These are phyloP conservation scores for Dryadomyces quercus-mongolicae DNA, from an alignment of 2,329 filamentous ascomycete genomes.

Conservation along the genomic window DNA sequence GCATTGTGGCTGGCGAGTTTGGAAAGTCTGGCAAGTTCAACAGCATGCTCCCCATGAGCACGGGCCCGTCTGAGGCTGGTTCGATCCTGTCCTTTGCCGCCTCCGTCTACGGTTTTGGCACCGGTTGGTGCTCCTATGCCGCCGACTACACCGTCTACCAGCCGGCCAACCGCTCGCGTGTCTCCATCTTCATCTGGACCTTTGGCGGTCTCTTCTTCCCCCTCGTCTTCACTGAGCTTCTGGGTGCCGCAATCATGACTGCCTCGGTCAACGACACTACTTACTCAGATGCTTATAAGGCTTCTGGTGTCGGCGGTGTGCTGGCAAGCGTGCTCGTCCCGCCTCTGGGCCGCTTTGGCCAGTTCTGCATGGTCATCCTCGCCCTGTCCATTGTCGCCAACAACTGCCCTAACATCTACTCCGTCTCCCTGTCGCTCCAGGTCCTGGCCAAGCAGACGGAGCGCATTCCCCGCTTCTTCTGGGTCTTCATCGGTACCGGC, in stretches of 20 bases:
- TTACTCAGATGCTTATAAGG: conserved; percentile 32
- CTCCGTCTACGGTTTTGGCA: conserved; percentile 55
- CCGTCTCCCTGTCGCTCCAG: conserved; percentile 30
- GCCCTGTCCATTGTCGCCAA: conserved; percentile 33
- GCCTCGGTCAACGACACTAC: conserved; percentile 42
- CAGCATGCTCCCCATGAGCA: conserved; percentile 31
- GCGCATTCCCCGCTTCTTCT: conserved; percentile 44
- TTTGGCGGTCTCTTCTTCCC: conserved; percentile 58
- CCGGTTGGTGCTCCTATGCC: conserved; percentile 51
- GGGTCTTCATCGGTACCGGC: conserved; percentile 43
- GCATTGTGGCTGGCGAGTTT: conserved; percentile 29
- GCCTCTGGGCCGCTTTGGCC: conserved; percentile 32
- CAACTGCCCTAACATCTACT: conserved; percentile 26
- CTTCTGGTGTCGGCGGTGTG: conserved; percentile 33
- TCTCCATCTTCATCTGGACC: conserved; percentile 56
- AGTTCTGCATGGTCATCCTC: conserved; percentile 33
- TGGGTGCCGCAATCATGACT: conserved; percentile 58
- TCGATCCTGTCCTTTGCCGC: conserved; percentile 51
- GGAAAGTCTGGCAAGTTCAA: conserved; percentile 35
- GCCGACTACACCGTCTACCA: conserved; percentile 48
- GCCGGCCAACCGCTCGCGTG: conserved; percentile 29
- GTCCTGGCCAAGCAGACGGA: conserved; percentile 38
- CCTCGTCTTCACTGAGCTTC: conserved; percentile 61
- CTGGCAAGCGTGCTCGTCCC: conserved; percentile 29
- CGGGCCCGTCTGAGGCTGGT: conserved; percentile 42